Evolutionary conservation across 2,329 filamentous ascomycete species (phyloP).

Genomic region (Hymenoscyphus scutula): DNA sequence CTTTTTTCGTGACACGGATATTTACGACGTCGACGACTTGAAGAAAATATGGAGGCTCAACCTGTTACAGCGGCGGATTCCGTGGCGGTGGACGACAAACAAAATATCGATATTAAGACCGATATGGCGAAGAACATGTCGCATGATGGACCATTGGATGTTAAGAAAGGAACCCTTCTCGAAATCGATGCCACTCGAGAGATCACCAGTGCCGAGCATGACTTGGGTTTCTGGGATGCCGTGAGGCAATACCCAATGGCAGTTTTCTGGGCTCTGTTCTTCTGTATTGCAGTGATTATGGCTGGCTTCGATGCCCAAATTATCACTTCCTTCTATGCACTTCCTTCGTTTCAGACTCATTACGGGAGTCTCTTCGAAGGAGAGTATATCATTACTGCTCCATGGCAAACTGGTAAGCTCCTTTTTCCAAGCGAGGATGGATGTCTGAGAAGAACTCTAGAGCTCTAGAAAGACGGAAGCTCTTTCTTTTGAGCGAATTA

Average conservation of each 20-base stretch:
- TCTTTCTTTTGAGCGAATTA: not conserved
- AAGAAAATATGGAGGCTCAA: not conserved
- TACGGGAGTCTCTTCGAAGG: slow-evolving; percentile 26
- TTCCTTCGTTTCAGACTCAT: slow-evolving; percentile 27
- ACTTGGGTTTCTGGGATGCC: slow-evolving; percentile 23
- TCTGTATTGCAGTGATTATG: slow-evolving; percentile 31
- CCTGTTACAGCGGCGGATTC: not conserved
- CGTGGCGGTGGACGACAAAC: not conserved
- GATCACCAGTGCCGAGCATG: slow-evolving; percentile 24
- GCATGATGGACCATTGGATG: slow-evolving; percentile 3
- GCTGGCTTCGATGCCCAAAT: slow-evolving; percentile 30
- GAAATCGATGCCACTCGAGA: slow-evolving; percentile 24
- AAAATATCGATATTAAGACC: not conserved
- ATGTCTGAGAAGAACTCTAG: not conserved
- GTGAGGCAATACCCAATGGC: slow-evolving; percentile 26
- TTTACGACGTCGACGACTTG: slow-evolving; percentile 2
- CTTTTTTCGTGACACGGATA: not conserved
- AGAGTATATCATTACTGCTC: slow-evolving; percentile 26
- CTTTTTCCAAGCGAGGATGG: not conserved
- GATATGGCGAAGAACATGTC: slow-evolving; percentile 5
- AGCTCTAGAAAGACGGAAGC: not conserved
- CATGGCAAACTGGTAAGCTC: slow-evolving; percentile 27
- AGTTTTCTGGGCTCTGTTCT: slow-evolving; percentile 29
- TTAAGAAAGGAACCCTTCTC: slow-evolving; percentile 25
- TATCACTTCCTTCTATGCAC: slow-evolving; percentile 28